Evolutionary conservation across 2,329 filamentous ascomycete genomes (phyloP).

Genomic region (Aspergillus floridensis): DNA sequence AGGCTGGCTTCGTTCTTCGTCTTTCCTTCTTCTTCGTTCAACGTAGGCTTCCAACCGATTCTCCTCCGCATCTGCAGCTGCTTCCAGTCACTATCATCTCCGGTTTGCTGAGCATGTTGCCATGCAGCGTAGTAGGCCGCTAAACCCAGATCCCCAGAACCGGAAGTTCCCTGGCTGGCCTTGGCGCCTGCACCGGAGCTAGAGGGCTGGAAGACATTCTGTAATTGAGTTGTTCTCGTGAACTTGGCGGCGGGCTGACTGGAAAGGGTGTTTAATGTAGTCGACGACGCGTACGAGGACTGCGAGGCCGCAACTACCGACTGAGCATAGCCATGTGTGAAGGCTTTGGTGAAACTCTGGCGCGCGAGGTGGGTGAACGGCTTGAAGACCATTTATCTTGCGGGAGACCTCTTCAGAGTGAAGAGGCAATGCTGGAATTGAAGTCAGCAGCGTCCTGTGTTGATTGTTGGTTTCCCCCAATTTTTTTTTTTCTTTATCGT

Average conservation of each 20-base stretch:
- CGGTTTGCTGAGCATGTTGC: constrained; percentile 70
- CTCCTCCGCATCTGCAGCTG: constrained; percentile 86
- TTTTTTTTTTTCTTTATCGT: background rate
- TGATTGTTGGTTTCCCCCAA: background rate
- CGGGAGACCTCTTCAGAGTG: constrained; percentile 62
- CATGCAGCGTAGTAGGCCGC: constrained; percentile 91
- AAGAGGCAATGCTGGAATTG: constrained; percentile 51
- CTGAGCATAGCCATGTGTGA: constrained; percentile 97
- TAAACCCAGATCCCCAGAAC: constrained; percentile 62
- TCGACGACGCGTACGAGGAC: constrained; percentile 70
- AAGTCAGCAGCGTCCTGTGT: constrained; percentile 15
- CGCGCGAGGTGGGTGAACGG: constrained; percentile 80
- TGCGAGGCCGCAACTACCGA: constrained; percentile 95
- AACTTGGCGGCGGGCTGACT: constrained; percentile 52
- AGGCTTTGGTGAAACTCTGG: constrained; percentile 93
- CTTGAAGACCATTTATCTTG: constrained; percentile 85
- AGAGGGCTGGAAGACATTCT: constrained; percentile 70
- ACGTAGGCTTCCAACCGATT: constrained; percentile 76
- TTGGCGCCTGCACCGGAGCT: constrained; percentile 52
- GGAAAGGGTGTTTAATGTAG: constrained; percentile 56
- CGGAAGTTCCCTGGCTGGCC: constrained; percentile 58
- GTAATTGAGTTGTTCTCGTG: constrained; percentile 62
- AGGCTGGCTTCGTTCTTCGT: constrained; percentile 24
- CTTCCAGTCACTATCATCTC: constrained; percentile 77
- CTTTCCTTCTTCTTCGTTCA: constrained; percentile 40